Evolutionary conservation across 2,329 filamentous ascomycete genomes (phyloP).

Genomic region (Nemania bipapillata): DNA sequence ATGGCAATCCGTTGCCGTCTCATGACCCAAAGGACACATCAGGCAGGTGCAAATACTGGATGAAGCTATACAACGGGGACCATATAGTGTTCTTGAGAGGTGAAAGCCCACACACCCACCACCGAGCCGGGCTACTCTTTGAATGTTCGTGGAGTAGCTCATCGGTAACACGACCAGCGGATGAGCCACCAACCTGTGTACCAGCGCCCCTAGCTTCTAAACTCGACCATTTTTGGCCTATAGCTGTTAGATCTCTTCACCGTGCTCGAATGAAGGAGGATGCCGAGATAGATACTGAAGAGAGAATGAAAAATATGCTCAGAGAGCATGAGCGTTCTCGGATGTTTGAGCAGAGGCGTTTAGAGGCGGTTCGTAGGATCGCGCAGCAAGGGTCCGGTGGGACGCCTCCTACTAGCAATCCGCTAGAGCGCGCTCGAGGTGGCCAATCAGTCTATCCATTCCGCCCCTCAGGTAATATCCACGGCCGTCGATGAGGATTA

Average conservation of each 20-base stretch:
- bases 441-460: constrained; percentile 21
- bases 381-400: constrained; percentile 39
- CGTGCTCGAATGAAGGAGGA: constrained; percentile 56
- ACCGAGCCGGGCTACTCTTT: constrained; percentile 63
- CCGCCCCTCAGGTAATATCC: constrained; percentile 3
- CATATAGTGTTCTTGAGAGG: constrained; percentile 76
- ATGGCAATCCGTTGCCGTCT: constrained; percentile 72
- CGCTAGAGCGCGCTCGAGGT: constrained; percentile 30
- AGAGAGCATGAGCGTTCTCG: constrained; percentile 62
- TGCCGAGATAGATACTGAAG: constrained; percentile 58
- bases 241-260: constrained; percentile 59
- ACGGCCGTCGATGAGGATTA: background rate
- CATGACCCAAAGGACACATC: constrained; percentile 65
- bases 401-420: constrained; percentile 34
- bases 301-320: constrained; percentile 57
- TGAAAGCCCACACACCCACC: constrained; percentile 53
- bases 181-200: constrained; percentile 55
- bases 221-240: constrained; percentile 62
- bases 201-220: constrained; percentile 55
- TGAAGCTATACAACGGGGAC: constrained; percentile 80
- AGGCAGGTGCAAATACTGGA: constrained; percentile 69
- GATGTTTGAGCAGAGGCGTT: constrained; percentile 61
- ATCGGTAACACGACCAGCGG: constrained; percentile 53
- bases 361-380: constrained; percentile 59
- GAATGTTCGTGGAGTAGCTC: constrained; percentile 68